phyloP scores from a whole-genome alignment of 1,139 yeast genomes.

The Candida tetrigidarum region DNA sequence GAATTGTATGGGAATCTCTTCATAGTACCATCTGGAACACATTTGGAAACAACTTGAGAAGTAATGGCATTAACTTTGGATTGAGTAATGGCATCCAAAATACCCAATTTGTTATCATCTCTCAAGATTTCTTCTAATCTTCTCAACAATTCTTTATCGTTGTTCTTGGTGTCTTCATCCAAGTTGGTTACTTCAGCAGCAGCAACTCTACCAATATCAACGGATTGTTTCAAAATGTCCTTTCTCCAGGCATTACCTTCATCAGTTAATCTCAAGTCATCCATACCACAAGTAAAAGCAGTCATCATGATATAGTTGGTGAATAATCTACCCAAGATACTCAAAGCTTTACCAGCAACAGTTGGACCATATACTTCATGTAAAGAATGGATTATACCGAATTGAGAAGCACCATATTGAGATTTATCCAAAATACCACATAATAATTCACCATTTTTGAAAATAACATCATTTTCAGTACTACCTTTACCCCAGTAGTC shows the following conservation, averaged over 20 bases:
- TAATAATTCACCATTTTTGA: constrained; percentile 83
- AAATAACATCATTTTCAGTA: constrained; percentile 81
- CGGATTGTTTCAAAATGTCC: constrained; percentile 76
- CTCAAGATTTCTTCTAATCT: constrained; percentile 94
- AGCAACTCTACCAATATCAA: constrained; percentile 85
- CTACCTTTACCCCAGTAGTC: constrained; percentile 94
- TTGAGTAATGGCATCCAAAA: constrained; percentile 95
- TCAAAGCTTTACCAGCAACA: constrained; percentile 86
- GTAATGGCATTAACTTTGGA: constrained; percentile 92
- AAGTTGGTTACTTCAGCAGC: constrained; percentile 95
- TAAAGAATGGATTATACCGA: constrained; percentile 94
- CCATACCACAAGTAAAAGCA: constrained; percentile 99
- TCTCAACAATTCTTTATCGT: constrained; percentile 78
- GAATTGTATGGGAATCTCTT: constrained; percentile 94
- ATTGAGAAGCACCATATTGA: constrained; percentile 98
- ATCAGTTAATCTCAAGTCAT: constrained; percentile 87
- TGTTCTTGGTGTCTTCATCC: constrained; percentile 54
- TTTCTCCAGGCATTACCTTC: constrained; percentile 92
- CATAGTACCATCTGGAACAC: constrained; percentile 97
- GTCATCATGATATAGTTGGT: constrained; percentile 92
- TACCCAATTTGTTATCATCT: constrained; percentile 90
- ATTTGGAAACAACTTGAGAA: constrained; percentile 87
- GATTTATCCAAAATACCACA: constrained; percentile 97
- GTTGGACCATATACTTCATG: constrained; percentile 95
- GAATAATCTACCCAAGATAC: constrained; percentile 91